These are phyloP conservation scores for Lyophyllum semitale DNA, from an alignment of 768 basidiomycete species.

Conservation along the genomic window DNA sequence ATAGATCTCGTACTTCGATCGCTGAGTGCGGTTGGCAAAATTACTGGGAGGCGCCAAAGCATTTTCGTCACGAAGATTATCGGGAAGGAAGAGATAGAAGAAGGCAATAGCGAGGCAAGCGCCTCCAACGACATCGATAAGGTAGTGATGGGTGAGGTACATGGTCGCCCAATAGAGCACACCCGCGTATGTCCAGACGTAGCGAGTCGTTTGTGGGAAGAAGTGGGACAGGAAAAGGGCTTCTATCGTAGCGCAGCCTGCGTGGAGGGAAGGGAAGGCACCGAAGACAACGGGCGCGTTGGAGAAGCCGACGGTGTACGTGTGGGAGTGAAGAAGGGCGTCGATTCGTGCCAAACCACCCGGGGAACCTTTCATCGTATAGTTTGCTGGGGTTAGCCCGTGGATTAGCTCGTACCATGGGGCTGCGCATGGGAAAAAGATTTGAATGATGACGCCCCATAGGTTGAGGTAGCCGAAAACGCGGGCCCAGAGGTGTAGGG, in stretches of 20 bases:
- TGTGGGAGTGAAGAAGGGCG: constrained; percentile 71
- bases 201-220: constrained; percentile 73
- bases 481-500: constrained; percentile 81
- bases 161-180: constrained; percentile 97
- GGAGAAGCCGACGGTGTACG: constrained; percentile 81
- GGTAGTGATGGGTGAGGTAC: constrained; percentile 98
- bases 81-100: constrained; percentile 89
- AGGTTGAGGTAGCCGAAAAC: constrained; percentile 95
- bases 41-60: constrained; percentile 52
- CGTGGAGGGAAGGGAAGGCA: constrained; percentile 93
- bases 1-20: constrained; percentile 76
- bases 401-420: constrained; percentile 99
- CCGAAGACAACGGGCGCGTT: constrained; percentile 94
- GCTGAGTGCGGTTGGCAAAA: constrained; percentile 20
- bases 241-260: constrained; percentile 87
- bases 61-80: constrained; percentile 63
- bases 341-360: constrained; percentile 95
- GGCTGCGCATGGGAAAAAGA: constrained; percentile 88
- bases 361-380: constrained; percentile 88
- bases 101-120: constrained; percentile 84
- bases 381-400: constrained; percentile 93
- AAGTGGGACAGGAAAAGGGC: constrained; percentile 94
- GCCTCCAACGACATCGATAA: constrained; percentile 95
- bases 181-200: constrained; percentile 81
- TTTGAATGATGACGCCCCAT: constrained; percentile 83